Base-by-base conservation (phyloP, 2,329 filamentous ascomycete genomes). In the Cordyceps militaris region DNA sequence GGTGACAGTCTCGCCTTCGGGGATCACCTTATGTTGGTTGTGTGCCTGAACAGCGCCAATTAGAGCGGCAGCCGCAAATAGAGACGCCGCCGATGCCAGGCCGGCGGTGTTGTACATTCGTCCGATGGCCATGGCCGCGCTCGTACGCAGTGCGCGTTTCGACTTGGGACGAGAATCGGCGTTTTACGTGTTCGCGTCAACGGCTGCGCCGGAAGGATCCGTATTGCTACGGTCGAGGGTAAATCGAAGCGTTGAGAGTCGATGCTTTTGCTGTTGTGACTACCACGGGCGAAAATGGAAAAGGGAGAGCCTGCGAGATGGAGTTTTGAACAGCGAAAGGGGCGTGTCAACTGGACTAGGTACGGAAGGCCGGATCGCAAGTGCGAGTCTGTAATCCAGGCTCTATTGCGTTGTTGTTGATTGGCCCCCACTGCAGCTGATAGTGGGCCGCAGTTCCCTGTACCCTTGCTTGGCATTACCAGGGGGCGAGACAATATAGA, bases 1-100 rank as follows among this genome's bases (percentile, higher is more conserved):
- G n/a, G 88, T 89, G 66, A 89, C 76, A 30, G 81, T 79, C 63
- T 85, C 74, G 65, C 88, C 89, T 63, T 89, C 85, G 16, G 84
- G 81, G 61, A 94, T 86, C 72, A 63, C 72, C 67, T 6, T 32
- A 62, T 75, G 73, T 67, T 81, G 78, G 43, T 81, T 78, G 70
- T 84, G 81, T 50, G 69, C 72, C n/a, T 61, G 55, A 10, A 64
- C 64, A 40, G 64, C 61, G 52, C 58, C 59, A 26, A 60, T 60
- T 11, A 71, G 62, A 4, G 48, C 40, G 14, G 48, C 47, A n/a
- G 28, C 46, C 2, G 44, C 5, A 16, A 57, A 6, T 8, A 60
- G 14, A 23, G 48, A 44, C 3, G 58, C 48, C 14, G 26, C 13
- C 19, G 44, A 50, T 7, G 38, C 21, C 55, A 50, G 47, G 55